Evolutionary conservation across 305 asterid species (phyloP).

Genomic region (Fraxinus paxiana): DNA sequence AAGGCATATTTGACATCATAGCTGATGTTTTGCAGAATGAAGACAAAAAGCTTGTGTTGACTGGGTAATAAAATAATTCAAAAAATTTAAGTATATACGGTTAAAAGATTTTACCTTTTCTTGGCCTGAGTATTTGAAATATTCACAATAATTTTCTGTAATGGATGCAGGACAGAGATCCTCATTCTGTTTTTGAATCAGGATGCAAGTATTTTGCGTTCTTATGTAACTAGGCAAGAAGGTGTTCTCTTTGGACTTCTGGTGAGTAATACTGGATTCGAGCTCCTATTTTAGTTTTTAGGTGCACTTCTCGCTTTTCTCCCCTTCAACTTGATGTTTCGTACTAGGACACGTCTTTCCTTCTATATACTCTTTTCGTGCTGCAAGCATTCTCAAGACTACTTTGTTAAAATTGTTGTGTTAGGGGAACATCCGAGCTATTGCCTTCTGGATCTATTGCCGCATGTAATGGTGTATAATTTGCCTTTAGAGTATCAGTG

Average conservation of each 20-base stretch:
- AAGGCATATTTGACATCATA: slow-evolving; percentile 82
- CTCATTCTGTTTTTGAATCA: slow-evolving; percentile 77
- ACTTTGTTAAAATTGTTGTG: neutral
- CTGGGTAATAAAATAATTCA: slow-evolving; percentile 60
- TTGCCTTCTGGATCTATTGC: neutral
- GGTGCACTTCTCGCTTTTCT: neutral
- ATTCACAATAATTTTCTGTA: slow-evolving; percentile 28
- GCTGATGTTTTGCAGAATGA: slow-evolving; percentile 70
- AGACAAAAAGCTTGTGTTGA: slow-evolving; percentile 82
- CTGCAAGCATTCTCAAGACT: neutral
- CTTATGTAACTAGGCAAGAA: slow-evolving; percentile 67
- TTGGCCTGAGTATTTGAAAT: slow-evolving; percentile 13
- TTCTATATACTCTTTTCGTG: neutral
- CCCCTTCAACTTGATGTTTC: neutral
- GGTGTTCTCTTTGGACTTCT: slow-evolving; percentile 77
- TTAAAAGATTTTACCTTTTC: neutral
- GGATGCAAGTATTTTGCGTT: slow-evolving; percentile 78
- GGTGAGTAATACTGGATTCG: slow-evolving; percentile 46
- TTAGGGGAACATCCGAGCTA: neutral
- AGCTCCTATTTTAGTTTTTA: neutral
- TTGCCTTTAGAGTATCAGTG: slow-evolving; percentile 4
- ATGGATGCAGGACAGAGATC: slow-evolving; percentile 92
- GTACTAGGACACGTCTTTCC: neutral
- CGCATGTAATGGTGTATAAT: slow-evolving; percentile 1
- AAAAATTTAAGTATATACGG: slow-evolving; percentile 2